Evolutionary conservation across 805 yeast species (phyloP), one percentile per base, ranked within the genome.

Genomic region (Candida nitratophila): DNA sequence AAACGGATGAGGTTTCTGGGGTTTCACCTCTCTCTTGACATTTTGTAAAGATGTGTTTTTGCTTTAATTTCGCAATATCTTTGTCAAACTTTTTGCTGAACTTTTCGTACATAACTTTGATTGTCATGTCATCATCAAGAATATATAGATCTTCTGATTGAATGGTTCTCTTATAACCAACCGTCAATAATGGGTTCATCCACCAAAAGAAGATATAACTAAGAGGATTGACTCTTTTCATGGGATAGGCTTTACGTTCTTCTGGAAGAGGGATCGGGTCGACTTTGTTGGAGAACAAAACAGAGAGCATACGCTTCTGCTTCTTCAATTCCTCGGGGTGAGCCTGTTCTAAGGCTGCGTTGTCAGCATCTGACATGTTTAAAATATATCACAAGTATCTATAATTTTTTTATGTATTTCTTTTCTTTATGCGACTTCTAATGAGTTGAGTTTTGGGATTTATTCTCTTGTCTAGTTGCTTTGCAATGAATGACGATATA

Each of bases 141-240:
- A 55, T 55, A 50, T 57, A 84, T 50, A 84, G 57, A 61, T 86
- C 93, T 40, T 75, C 72, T 2, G 83, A 79, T 37, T 74, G 76
- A 38, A 86, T 62, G 0, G 90, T 83, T 55, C 90, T 68, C 56
- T 75, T 79, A 56, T 83, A 83, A 14, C 90, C 89, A 8, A 73
- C 70, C 17, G 63, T 65, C 68, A 83, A 60, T 26, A 83, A 50
- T 0, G 86, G 86, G 19, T 60, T 45, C 19, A 82, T 63, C 89
- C 89, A 83, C 75, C 79, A 70, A 55, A 81, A 76, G 49, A 77
- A 75, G 0, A 68, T 39, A 50, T 58, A 54, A 3, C 69, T 65
- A 2, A 77, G 40, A 16, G 60, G 44, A 42, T 72, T 71, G 15
- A 68, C 61, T 8, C 50, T 44, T 17, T 43, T 43, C 31, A 51